Evolutionary conservation across 2,329 filamentous ascomycete genomes (phyloP).

Genomic region (Aureobasidium mangrovei): DNA sequence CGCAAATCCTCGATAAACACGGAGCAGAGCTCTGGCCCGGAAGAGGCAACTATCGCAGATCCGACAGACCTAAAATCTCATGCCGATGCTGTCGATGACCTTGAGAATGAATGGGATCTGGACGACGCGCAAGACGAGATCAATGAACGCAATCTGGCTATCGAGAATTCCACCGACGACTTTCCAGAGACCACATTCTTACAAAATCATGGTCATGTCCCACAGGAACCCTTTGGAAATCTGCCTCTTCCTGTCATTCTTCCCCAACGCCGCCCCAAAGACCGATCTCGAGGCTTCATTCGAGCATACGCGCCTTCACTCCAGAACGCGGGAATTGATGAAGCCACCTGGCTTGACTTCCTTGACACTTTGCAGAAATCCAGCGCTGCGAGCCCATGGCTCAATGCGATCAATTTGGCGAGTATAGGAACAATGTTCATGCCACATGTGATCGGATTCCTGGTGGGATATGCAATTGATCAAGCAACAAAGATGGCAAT

Average conservation of each 20-base stretch:
- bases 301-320: not conserved
- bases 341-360: not conserved
- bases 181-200: not conserved
- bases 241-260: not conserved
- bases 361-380: not conserved
- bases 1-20: not conserved
- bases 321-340: not conserved
- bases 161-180: not conserved
- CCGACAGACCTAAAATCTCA: not conserved
- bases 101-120: conserved; percentile 3
- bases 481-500: conserved; percentile 6
- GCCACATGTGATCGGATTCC: not conserved
- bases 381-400: conserved; percentile 26
- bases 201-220: not conserved
- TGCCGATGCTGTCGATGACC: not conserved
- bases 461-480: not conserved
- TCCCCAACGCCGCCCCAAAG: not conserved
- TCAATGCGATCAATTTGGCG: conserved; percentile 9
- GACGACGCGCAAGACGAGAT: conserved; percentile 9
- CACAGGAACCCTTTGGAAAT: not conserved
- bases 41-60: not conserved
- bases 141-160: not conserved
- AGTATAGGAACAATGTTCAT: not conserved
- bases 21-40: not conserved
- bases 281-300: not conserved